These are phyloP conservation scores for Saccharomyces hybrid DNA, from an alignment of 1,139 yeast species.

Conservation along the genomic window DNA sequence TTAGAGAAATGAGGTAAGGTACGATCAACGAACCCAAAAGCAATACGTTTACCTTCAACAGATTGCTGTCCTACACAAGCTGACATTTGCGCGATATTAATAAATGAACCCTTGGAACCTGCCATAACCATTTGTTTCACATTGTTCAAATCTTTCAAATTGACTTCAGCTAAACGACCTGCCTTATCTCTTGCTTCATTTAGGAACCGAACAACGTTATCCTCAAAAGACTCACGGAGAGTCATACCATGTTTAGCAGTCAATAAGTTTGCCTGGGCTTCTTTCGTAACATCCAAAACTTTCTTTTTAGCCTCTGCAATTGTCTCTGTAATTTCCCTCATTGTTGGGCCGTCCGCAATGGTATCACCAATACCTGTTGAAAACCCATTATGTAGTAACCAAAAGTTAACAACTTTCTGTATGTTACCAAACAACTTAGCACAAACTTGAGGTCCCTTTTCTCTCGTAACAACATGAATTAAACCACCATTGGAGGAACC, in stretches of 20 bases:
- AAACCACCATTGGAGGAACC: slow-evolving; percentile 98
- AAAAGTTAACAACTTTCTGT: slow-evolving; percentile 91
- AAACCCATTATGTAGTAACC: slow-evolving; percentile 95
- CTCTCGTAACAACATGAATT: slow-evolving; percentile 94
- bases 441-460: slow-evolving; percentile 87
- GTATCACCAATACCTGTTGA: slow-evolving; percentile 99
- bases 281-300: slow-evolving; percentile 86
- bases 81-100: slow-evolving; percentile 98
- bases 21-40: slow-evolving; percentile 93
- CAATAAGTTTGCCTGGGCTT: slow-evolving; percentile 80
- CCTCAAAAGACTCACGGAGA: slow-evolving; percentile 94
- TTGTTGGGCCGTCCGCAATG: slow-evolving; percentile 93
- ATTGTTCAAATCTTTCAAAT: slow-evolving; percentile 85
- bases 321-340: slow-evolving; percentile 86
- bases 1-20: slow-evolving; percentile 96
- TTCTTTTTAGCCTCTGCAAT: slow-evolving; percentile 87
- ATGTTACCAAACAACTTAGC: slow-evolving; percentile 87
- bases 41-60: slow-evolving; percentile 99
- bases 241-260: slow-evolving; percentile 99
- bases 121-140: slow-evolving; percentile 99
- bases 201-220: slow-evolving; percentile 87
- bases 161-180: slow-evolving; percentile 96
- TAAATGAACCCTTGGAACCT: slow-evolving; percentile 98
- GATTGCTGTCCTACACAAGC: slow-evolving; percentile 99
- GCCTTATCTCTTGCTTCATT: slow-evolving; percentile 99